These are phyloP conservation scores for Salix exigua DNA, from an alignment of 345 rosid genomes.

Conservation along the genomic window DNA sequence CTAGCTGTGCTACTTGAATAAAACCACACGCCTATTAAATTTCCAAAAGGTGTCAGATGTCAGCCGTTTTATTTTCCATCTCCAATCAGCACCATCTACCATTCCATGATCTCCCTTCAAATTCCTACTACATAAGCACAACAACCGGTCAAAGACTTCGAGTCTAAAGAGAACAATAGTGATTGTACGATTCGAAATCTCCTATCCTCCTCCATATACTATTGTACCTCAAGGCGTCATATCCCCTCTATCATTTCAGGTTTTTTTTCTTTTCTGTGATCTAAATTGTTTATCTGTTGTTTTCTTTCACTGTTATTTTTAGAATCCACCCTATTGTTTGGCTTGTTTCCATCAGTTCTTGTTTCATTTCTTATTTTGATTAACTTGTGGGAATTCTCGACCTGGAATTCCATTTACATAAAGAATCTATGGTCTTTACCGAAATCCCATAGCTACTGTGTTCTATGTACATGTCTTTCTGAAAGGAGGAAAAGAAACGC, in stretches of 20 bases:
- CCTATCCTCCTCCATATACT: constrained; percentile 13
- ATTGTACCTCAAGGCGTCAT: constrained; percentile 1
- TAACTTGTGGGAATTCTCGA: neutral
- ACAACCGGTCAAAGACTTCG: neutral
- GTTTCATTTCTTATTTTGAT: neutral
- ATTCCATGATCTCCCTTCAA: neutral
- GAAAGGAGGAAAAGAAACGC: constrained; percentile 1
- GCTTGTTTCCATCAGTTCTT: neutral
- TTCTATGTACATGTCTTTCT: neutral
- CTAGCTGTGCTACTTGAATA: neutral
- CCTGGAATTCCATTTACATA: constrained; percentile 2
- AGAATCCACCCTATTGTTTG: neutral
- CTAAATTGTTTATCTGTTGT: neutral
- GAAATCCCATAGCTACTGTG: neutral
- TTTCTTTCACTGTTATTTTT: neutral
- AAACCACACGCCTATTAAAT: neutral
- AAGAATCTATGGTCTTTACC: neutral
- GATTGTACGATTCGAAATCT: neutral
- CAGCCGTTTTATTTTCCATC: neutral
- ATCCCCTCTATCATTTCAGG: neutral
- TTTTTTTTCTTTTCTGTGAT: neutral
- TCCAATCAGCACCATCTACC: neutral
- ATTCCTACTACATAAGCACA: neutral
- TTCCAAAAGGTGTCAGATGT: neutral
- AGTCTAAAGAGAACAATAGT: neutral